phyloP scores from a whole-genome alignment of 2,329 filamentous ascomycete genomes.

The Diaporthe aspalathi region DNA sequence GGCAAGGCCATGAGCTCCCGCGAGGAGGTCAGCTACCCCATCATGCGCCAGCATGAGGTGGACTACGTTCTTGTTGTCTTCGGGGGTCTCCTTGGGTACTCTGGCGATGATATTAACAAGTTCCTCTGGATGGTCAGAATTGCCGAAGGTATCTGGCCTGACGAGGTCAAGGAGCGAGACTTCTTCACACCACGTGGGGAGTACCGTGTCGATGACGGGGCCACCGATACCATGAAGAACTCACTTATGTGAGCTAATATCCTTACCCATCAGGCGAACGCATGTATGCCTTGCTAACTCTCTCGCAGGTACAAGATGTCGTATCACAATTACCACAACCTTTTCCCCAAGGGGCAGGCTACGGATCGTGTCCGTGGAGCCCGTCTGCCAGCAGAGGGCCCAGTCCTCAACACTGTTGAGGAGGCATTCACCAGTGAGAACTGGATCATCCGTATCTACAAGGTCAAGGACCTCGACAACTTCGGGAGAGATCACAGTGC shows the following conservation, averaged over 20 bases:
- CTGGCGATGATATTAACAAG: constrained; percentile 99
- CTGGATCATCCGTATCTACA: constrained; percentile 99
- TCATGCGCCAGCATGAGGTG: constrained; percentile 98
- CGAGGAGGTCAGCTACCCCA: constrained; percentile 98
- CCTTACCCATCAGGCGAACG: background rate
- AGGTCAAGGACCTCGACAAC: constrained; percentile 99
- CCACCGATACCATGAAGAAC: constrained; percentile 98
- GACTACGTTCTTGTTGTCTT: constrained; percentile 99
- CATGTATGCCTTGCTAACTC: constrained; percentile 44
- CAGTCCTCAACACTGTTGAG: constrained; percentile 88
- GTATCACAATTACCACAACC: constrained; percentile 94
- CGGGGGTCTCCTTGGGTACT: constrained; percentile 94
- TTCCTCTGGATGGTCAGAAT: constrained; percentile 99
- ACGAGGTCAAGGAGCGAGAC: constrained; percentile 95
- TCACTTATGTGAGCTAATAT: constrained; percentile 85
- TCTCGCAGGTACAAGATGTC: constrained; percentile 96
- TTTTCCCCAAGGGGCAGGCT: constrained; percentile 93
- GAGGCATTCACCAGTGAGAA: constrained; percentile 99
- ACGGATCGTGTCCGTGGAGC: constrained; percentile 88
- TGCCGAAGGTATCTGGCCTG: constrained; percentile 99
- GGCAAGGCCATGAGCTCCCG: constrained; percentile 98
- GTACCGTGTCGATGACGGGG: constrained; percentile 92
- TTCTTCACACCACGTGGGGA: constrained; percentile 96
- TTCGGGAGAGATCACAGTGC: constrained; percentile 86
- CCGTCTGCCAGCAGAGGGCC: constrained; percentile 84